phyloP scores from a whole-genome alignment of 371 early-diverging fungal genomes.

The Rhizomucor pusillus region DNA sequence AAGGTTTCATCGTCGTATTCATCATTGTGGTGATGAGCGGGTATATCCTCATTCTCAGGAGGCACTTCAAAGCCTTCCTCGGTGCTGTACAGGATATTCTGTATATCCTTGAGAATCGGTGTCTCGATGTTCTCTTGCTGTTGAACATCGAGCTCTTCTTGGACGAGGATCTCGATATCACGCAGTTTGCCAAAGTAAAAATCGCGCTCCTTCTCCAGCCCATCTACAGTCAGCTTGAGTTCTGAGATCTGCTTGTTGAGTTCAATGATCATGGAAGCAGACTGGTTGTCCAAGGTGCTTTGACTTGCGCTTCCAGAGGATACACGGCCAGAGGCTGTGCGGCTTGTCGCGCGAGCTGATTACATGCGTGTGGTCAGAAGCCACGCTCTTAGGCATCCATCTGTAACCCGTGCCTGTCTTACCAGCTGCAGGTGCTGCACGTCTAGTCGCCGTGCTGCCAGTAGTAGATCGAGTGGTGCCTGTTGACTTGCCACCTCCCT shows the following conservation, averaged over 20 bases:
- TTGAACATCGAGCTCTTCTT: constrained; percentile 59
- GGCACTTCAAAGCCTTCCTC: constrained; percentile 62
- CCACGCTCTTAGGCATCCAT: not conserved
- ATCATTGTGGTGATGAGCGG: constrained; percentile 18
- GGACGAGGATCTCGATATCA: constrained; percentile 88
- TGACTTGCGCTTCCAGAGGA: constrained; percentile 23
- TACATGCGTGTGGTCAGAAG: not conserved
- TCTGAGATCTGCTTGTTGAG: constrained; percentile 72
- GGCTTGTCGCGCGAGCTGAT: constrained; percentile 23
- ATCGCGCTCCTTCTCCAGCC: constrained; percentile 91
- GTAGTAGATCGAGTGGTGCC: constrained; percentile 23
- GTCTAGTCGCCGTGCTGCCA: constrained; percentile 9
- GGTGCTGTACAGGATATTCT: constrained; percentile 82
- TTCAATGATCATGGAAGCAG: constrained; percentile 54
- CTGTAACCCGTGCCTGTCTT: not conserved
- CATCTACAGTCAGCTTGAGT: constrained; percentile 75
- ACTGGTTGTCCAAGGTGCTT: constrained; percentile 19
- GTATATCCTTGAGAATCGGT: constrained; percentile 69
- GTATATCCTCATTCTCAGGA: constrained; percentile 32
- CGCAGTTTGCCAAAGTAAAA: constrained; percentile 92
- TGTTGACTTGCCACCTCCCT: constrained; percentile 38
- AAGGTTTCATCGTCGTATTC: constrained; percentile 55
- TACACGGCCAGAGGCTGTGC: constrained; percentile 21
- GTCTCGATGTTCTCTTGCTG: constrained; percentile 20
- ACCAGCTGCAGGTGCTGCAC: constrained; percentile 9